Evolutionary conservation across 345 rosid species (phyloP), one percentile per base, ranked within the genome.

Genomic region (Boechera divaricarpa): DNA sequence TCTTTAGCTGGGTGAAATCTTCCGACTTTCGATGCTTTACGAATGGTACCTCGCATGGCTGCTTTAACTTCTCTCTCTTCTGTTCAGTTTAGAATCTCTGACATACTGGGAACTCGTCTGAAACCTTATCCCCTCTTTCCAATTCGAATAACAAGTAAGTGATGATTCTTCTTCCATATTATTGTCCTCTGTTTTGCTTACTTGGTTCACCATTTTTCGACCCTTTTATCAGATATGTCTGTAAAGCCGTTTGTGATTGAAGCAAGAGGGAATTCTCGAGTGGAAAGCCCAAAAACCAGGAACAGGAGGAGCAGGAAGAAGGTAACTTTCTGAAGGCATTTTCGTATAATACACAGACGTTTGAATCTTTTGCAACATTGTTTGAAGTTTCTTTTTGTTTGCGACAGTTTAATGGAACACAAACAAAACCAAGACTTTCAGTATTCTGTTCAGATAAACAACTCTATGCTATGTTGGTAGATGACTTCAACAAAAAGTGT

Each of bases 361-460:
- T 54, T 76, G 62, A 31, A 69, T 36, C 18, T 74, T 63, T 72
- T 16, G 59, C 67, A 31, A 2, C 45, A 41, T 21, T 57, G 63
- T 67, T 55, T 44, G 3, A 29, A 44, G 52, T 32, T 51, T 21
- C 10, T 4, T 67, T 63, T 68, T 6, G 42, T 58, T 61, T 56
- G 63, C 1, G 6, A 59, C 67, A 67, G 70, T 80, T 36, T 49
- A 53, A 44, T 52, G 56, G 75, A 75, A 88, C 93, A 38, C 77
- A 84, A 16, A 70, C 72, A 54, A 92, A 83, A 32, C 97, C 97
- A 52, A 83, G 98, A 79, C 87, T 92, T 10, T 92, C 97, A 4
- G 97, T 94, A 18, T 94, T 94, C 86, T 90, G 97, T 82, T 91
- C 97, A 21, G 90, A 89, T 15, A 89, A 90, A 55, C 98, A 94